These are phyloP conservation scores for Flaveria bidentis DNA, from an alignment of 129 eudicot species.

Conservation along the genomic window DNA sequence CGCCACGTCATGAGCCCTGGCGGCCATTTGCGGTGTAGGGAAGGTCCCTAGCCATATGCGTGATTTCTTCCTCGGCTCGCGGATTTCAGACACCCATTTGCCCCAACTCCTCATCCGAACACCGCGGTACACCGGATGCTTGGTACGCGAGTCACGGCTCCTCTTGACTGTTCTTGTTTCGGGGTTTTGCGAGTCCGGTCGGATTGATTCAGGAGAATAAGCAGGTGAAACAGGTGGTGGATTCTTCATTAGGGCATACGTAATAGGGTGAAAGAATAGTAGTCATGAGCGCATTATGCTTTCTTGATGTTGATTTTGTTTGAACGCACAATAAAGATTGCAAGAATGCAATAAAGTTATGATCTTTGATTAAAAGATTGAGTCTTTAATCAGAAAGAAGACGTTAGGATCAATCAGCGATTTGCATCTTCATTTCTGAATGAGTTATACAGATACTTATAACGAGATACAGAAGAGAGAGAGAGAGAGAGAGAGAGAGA, in stretches of 20 bases:
- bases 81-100: constrained; percentile 88
- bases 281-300: constrained; percentile 20
- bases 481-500: not conserved
- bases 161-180: constrained; percentile 26
- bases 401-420: constrained; percentile 21
- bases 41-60: constrained; percentile 87
- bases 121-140: constrained; percentile 69
- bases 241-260: constrained; percentile 35
- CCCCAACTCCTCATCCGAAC: constrained; percentile 91
- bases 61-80: constrained; percentile 72
- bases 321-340: constrained; percentile 12
- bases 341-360: constrained; percentile 11
- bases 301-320: constrained; percentile 8
- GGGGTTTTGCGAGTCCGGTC: constrained; percentile 11
- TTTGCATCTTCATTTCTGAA: constrained; percentile 8
- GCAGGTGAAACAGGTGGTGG: not conserved
- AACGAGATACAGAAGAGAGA: constrained; percentile 4
- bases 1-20: constrained; percentile 80
- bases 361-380: constrained; percentile 1
- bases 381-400: constrained; percentile 7
- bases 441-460: constrained; percentile 25
- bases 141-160: constrained; percentile 29
- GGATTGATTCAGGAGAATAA: not conserved
- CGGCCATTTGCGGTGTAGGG: constrained; percentile 86
- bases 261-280: constrained; percentile 17